phyloP scores from a whole-genome alignment of 2,329 filamentous ascomycete genomes.

The Raffaelea arxii region DNA sequence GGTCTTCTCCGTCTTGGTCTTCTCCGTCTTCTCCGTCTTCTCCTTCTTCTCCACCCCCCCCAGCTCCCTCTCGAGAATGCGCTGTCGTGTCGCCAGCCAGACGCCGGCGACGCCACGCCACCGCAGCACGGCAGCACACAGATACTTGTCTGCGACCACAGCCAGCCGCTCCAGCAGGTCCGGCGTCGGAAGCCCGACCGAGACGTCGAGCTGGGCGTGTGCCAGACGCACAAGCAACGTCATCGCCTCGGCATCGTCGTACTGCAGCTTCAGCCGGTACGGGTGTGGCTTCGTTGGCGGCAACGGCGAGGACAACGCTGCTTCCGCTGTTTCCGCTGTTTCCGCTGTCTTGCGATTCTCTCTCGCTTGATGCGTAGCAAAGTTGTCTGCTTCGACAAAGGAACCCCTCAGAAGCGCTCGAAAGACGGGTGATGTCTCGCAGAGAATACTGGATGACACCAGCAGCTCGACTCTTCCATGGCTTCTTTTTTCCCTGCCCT shows the following conservation, averaged over 20 bases:
- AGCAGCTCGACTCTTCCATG: conserved; percentile 6
- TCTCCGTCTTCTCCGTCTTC: background rate
- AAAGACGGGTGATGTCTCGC: conserved; percentile 12
- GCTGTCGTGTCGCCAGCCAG: no score
- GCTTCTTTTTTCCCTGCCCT: background rate
- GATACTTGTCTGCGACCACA: conserved; percentile 12
- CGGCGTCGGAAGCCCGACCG: conserved; percentile 4
- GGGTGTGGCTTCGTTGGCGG: no score
- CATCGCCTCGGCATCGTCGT: conserved; percentile 10
- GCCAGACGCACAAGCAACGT: conserved; percentile 9
- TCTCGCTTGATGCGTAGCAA: background rate
- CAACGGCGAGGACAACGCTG: no score
- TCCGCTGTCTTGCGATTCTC: background rate
- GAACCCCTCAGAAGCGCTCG: conserved; percentile 5
- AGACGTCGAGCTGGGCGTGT: conserved; percentile 8
- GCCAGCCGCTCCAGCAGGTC: conserved; percentile 8
- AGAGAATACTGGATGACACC: conserved; percentile 12
- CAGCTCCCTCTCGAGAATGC: no score
- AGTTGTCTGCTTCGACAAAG: conserved; percentile 7
- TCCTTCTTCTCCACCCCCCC: background rate
- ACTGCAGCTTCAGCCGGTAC: conserved; percentile 6
- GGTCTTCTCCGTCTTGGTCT: background rate
- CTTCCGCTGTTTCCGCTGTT: no score
- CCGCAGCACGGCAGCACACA: conserved; percentile 7
- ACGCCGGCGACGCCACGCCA: conserved; percentile 3